Conservation (phyloP, 768 basidiomycete species). For the Panus rudis region DNA sequence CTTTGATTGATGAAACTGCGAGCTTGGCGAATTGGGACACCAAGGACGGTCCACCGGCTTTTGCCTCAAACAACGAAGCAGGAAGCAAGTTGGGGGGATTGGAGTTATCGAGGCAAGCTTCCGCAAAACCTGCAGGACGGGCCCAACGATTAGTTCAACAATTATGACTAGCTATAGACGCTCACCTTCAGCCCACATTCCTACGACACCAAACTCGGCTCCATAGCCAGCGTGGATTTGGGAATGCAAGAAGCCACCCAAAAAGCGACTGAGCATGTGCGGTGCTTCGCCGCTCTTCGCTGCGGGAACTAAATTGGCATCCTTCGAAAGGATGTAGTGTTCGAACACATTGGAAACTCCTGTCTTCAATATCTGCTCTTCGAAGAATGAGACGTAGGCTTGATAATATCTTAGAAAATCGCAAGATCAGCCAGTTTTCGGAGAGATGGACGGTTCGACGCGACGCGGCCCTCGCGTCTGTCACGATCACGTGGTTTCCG, state of each 20-base stretch:
- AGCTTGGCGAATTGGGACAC: conserved; percentile 6
- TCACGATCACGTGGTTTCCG: too few relatives aligned
- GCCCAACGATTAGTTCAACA: neutral
- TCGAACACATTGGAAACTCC: conserved; percentile 45
- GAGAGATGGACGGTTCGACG: too few relatives aligned
- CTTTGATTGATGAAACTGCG: neutral
- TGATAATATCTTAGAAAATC: conserved; percentile 41
- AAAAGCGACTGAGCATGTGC: conserved; percentile 50
- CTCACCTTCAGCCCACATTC: conserved; percentile 56
- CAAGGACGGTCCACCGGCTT: neutral
- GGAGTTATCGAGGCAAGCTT: conserved; percentile 41
- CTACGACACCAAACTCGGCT: conserved; percentile 53
- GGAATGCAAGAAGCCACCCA: conserved; percentile 55
- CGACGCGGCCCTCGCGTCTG: too few relatives aligned
- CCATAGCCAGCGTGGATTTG: conserved; percentile 61
- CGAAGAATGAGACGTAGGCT: conserved; percentile 55
- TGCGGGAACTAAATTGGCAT: conserved; percentile 14
- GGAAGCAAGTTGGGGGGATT: conserved; percentile 30
- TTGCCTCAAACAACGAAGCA: conserved; percentile 16
- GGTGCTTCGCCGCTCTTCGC: conserved; percentile 23
- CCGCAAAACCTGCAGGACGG: conserved; percentile 16
- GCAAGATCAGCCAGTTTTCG: too few relatives aligned
- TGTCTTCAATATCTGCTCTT: conserved; percentile 30
- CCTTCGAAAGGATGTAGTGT: conserved; percentile 49
- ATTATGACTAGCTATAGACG: neutral